Conservation (phyloP, 129 eudicot genomes). For the Flaveria robusta region DNA sequence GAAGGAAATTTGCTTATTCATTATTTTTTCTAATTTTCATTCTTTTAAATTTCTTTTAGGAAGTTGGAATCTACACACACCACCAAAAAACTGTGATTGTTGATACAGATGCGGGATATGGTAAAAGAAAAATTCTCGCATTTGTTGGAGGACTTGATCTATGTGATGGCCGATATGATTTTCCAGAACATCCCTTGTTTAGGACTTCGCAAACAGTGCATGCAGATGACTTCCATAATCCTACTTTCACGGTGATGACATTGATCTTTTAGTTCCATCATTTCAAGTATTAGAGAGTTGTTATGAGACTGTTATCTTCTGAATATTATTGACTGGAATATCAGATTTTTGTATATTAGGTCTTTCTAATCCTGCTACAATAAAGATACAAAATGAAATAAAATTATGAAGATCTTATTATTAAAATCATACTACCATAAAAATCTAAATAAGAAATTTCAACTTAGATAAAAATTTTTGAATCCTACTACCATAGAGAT, state of each 20-base stretch:
- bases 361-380: no score
- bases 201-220: slow-evolving; percentile 69
- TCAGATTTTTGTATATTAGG: no score
- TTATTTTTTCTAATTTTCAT: slow-evolving; percentile 3
- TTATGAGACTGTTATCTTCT: no score
- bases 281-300: background rate
- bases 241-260: slow-evolving; percentile 64
- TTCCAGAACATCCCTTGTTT: slow-evolving; percentile 80
- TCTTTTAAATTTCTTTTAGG: slow-evolving; percentile 40
- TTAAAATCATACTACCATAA: background rate
- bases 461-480: no score
- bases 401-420: no score
- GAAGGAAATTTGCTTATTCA: background rate
- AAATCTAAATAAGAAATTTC: no score
- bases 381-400: no score
- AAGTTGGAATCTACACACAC: slow-evolving; percentile 88
- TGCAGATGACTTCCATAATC: slow-evolving; percentile 87
- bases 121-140: slow-evolving; percentile 69
- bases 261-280: slow-evolving; percentile 37
- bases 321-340: no score
- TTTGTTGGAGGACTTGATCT: slow-evolving; percentile 92
- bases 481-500: no score
- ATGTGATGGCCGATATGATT: slow-evolving; percentile 93
- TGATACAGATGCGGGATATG: slow-evolving; percentile 90
- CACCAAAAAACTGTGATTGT: slow-evolving; percentile 95